Evolutionary conservation across 2,329 filamentous ascomycete species (phyloP), one percentile per base, ranked within the genome.

Genomic region (Leptosphaerulina australis): DNA sequence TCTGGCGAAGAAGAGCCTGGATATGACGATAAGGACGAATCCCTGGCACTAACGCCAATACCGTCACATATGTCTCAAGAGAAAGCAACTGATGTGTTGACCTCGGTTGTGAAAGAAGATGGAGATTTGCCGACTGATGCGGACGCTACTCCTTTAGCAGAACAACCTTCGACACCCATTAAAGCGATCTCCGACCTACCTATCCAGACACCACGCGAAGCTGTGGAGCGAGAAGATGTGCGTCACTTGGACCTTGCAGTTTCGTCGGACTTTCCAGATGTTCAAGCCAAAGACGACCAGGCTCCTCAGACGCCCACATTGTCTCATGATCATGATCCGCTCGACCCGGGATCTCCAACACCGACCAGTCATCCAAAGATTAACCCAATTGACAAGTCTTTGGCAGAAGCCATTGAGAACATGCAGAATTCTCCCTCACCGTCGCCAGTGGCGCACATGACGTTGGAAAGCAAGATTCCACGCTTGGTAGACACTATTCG

Each of bases 31-130:
- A 70, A 69, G 38, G 63, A 63, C 8, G 67, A 67, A 3, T 37
- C 61, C 2, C 18, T 69, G 20, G 52, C 57, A 9, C 44, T 66
- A 51, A 70, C 69, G 21, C 67, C 69, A 4, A 72, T 69, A 46
- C 68, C 68, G 7, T 74, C 71, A 9, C 61, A 61, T 28, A 77
- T 83, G 55, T 85, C 79, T 11, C 79, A 80, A 0, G 85, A 88
- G 60, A 85, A 85, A 62, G 81, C 84, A 7, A 81, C 85, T 44
- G 79, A 86, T 64, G 83, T 86, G 58, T 70, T 89, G 21, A 80
- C 81, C 5, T 85, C 84, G 7, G 85, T 87, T 3, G 81, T 88
- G 11, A 82, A 88, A 62, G 83, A 87, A 63, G 81, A 62, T 7
- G 64, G 67, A 10, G 66, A 53, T 24, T 46, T 53, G 10, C 40